A percentile compares a stretch with the other conserved stretches of the same genome.
Evolutionary conservation across 163 green algal genomes (phyloP).

Genomic region (Chlamydomonas reinhardtii): DNA sequence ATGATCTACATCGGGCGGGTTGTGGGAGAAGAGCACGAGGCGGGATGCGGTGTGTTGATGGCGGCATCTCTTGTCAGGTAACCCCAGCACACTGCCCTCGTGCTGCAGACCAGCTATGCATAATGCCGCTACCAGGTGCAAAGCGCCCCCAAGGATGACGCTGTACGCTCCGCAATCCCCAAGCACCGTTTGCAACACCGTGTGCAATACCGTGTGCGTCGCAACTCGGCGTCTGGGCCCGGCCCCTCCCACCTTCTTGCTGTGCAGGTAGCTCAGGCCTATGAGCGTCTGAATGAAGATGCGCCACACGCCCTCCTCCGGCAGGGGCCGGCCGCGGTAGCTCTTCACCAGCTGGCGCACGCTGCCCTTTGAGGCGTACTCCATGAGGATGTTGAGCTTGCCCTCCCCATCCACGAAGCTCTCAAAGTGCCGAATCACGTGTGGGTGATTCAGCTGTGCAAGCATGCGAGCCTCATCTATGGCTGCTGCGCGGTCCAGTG

Average conservation of each 20-base stretch:
- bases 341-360: conserved; percentile 60
- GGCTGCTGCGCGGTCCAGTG: conserved; percentile 68
- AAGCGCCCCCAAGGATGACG: too few relatives aligned
- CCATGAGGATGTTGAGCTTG: conserved; percentile 79
- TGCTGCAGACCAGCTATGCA: too few relatives aligned
- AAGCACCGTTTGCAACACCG: too few relatives aligned
- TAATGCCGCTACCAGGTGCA: too few relatives aligned
- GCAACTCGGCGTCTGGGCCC: too few relatives aligned
- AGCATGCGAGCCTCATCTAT: conserved; percentile 80
- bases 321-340: conserved; percentile 53
- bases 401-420: conserved; percentile 75
- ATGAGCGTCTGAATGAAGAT: conserved; percentile 69
- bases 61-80: too few relatives aligned
- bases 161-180: too few relatives aligned
- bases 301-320: conserved; percentile 69
- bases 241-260: conserved; percentile 37
- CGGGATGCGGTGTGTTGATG: too few relatives aligned
- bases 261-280: conserved; percentile 55
- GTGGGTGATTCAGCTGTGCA: conserved; percentile 69
- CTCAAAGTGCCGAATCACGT: conserved; percentile 71
- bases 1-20: conserved; percentile 59
- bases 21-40: too few relatives aligned
- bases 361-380: conserved; percentile 71
- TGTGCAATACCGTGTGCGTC: too few relatives aligned
- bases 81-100: too few relatives aligned